Evolutionary conservation across 805 yeast genomes (phyloP), one percentile per base, ranked within the genome.

Genomic region (Suhomyces prunicola): DNA sequence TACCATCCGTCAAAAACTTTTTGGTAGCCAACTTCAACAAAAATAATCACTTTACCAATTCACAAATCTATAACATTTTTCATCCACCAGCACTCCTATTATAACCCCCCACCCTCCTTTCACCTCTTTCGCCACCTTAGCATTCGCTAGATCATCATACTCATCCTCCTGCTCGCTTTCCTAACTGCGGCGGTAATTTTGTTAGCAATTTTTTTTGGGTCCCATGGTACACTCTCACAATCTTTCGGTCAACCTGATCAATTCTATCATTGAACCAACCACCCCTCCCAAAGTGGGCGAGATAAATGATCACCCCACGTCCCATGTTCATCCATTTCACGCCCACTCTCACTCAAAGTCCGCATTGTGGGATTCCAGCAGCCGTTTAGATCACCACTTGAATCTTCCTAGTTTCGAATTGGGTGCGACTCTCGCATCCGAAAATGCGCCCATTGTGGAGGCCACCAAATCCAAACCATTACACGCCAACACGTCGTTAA

Each of bases 191-290:
- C 42, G 42, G 42, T 39, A 17, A 17, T 39, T 39, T 39, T 39
- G 42, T 39, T 39, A 17, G 42, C 42, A 39, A 39, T 39, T 39
- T 39, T 39, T 39, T 39, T 19, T 17, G 42, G 33, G 42, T 17
- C 42, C 9, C 22, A 39, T 39, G 42, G 42, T 39, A 4, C 60
- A 57, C 47, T 55, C 71, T 54, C 78, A 76, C 54, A 78, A 71
- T 54, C 63, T 72, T 49, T 72, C 76, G 44, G 68, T 79, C 58
- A 76, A 77, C 57, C 76, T 79, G 12, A 62, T 74, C 44, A 65
- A 66, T 23, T 78, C 83, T 22, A 54, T 80, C 39, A 71, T 77
- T 26, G 84, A 80, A 58, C 84, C 84, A 7, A 68, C 80, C 41
- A 80, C 84, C 3, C 84, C 84, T 2, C 82, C 83, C 44, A 46